These are phyloP conservation scores for Calonectria pteridis DNA, from an alignment of 2,329 filamentous ascomycete species.

Conservation along the genomic window DNA sequence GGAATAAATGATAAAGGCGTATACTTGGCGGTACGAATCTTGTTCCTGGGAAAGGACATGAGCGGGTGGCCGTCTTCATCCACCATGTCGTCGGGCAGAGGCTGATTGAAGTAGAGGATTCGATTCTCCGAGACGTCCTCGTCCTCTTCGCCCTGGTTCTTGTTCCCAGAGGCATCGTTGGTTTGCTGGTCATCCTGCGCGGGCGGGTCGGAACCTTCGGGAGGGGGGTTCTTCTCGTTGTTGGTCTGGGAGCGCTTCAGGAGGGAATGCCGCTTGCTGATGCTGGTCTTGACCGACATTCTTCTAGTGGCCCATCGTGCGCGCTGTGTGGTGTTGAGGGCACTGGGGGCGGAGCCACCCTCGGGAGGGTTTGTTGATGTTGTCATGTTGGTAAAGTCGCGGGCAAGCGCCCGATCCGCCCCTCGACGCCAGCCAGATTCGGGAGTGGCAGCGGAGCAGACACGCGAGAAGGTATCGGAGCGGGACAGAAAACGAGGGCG, in stretches of 20 bases:
- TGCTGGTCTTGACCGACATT: slow-evolving; percentile 79
- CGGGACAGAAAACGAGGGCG: slow-evolving; percentile 33
- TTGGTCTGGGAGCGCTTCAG: slow-evolving; percentile 77
- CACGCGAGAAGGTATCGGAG: slow-evolving; percentile 26
- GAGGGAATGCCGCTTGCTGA: slow-evolving; percentile 85
- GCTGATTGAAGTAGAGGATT: slow-evolving; percentile 86
- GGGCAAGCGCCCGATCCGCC: slow-evolving; percentile 56
- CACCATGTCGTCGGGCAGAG: slow-evolving; percentile 78
- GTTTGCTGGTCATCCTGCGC: slow-evolving; percentile 41
- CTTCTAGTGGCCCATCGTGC: slow-evolving; percentile 98
- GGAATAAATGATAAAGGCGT: slow-evolving; percentile 94
- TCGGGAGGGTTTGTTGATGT: slow-evolving; percentile 46
- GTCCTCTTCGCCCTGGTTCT: slow-evolving; percentile 51
- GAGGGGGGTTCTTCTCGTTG: slow-evolving; percentile 75
- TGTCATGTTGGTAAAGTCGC: slow-evolving; percentile 52
- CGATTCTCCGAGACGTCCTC: slow-evolving; percentile 62
- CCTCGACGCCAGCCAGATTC: slow-evolving; percentile 53
- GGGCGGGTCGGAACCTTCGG: slow-evolving; percentile 47
- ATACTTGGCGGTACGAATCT: slow-evolving; percentile 98
- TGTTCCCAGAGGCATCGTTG: slow-evolving; percentile 47
- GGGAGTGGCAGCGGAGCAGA: slow-evolving; percentile 34
- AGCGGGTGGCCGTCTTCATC: slow-evolving; percentile 85
- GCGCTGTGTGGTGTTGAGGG: slow-evolving; percentile 69
- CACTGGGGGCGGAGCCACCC: slow-evolving; percentile 41
- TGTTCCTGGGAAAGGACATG: slow-evolving; percentile 85